Percentiles rank a stretch among this genome's conserved stretches.
Evolutionary conservation across 116 monocot species (phyloP).

Genomic region (Papilionanthe hybrid): DNA sequence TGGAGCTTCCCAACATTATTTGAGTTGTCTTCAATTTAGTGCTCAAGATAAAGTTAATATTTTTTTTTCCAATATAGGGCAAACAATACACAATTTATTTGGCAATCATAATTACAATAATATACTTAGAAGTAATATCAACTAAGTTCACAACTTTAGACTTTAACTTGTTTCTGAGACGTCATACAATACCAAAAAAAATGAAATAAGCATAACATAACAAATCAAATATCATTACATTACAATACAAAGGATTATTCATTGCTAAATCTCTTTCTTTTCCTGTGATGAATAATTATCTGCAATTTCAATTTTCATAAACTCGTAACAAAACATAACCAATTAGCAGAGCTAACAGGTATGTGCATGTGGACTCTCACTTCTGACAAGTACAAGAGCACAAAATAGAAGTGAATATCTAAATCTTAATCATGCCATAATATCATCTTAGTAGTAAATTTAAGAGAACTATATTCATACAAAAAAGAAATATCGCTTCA

Average conservation of each 20-base stretch:
- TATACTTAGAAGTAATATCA: not conserved
- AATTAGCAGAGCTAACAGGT: not conserved
- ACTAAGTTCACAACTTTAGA: not conserved
- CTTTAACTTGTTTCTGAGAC: not conserved
- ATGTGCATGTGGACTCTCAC: not conserved
- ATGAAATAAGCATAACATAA: not conserved
- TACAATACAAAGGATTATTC: not conserved
- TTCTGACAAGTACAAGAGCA: not conserved
- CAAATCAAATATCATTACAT: not conserved
- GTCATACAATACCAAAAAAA: not conserved
- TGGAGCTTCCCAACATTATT: not conserved
- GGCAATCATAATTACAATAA: not conserved
- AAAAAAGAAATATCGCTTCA: not conserved
- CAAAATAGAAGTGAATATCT: not conserved
- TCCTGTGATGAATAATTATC: not conserved
- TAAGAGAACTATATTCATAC: not conserved
- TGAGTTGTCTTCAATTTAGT: not conserved
- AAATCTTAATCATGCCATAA: not conserved
- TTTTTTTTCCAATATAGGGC: not conserved
- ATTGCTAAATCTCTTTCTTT: not conserved
- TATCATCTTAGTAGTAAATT: not conserved
- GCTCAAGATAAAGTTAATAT: not conserved
- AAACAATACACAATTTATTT: not conserved
- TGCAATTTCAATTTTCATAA: not conserved
- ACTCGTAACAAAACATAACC: not conserved